Conservation (phyloP, 805 yeast species). For the Hanseniaspora meyeri region DNA sequence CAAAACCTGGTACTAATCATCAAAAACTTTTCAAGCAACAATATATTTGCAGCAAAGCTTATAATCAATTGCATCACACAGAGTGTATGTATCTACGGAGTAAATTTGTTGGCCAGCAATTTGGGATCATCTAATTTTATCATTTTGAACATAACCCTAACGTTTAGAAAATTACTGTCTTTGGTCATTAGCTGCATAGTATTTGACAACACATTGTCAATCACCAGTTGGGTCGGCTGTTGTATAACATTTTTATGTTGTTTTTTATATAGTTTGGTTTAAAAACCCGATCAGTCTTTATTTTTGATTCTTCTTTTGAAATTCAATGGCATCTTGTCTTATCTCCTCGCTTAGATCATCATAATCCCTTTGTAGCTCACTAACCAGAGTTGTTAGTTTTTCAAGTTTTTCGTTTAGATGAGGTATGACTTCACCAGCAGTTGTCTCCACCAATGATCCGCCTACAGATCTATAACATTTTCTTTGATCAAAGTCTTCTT, state of each 20-base stretch:
- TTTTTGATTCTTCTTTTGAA: neutral
- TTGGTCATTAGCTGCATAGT: conserved; percentile 42
- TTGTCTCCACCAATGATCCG: conserved; percentile 75
- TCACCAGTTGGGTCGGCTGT: conserved; percentile 37
- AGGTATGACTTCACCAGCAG: conserved; percentile 63
- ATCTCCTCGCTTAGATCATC: conserved; percentile 12
- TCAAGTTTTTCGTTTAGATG: conserved; percentile 44
- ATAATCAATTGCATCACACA: conserved; percentile 41
- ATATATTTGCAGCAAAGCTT: conserved; percentile 25
- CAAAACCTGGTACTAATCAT: conserved; percentile 7
- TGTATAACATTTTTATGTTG: conserved; percentile 40
- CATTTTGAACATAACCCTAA: neutral
- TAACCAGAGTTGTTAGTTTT: conserved; percentile 28
- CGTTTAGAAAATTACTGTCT: conserved; percentile 44
- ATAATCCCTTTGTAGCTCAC: conserved; percentile 9
- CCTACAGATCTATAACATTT: conserved; percentile 90
- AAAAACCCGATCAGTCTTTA: neutral
- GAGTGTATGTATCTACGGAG: conserved; percentile 54
- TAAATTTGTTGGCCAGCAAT: conserved; percentile 45
- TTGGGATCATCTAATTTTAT: neutral
- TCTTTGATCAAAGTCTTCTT: conserved; percentile 35
- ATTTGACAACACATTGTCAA: conserved; percentile 36
- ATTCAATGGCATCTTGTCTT: conserved; percentile 13
- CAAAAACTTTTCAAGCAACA: conserved; percentile 18
- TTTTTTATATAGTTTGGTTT: conserved; percentile 7